Evolutionary conservation across 192 early-diverging fungal species (phyloP).

Genomic region (Chytriomyces sp.): DNA sequence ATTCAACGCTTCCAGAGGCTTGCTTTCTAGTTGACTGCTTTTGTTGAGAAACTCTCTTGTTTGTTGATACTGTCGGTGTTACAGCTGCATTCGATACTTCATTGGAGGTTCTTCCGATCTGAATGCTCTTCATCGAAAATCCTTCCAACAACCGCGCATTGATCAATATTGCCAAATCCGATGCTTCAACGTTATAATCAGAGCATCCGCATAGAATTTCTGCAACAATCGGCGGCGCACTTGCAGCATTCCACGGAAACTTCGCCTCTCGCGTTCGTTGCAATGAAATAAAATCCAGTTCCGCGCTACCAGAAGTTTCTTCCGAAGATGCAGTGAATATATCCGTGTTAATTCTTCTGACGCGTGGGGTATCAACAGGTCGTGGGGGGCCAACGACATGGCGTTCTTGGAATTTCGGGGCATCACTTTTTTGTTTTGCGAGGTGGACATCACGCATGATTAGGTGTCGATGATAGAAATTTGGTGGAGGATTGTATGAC

Average conservation of each 20-base stretch:
- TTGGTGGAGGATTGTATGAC: conserved; percentile 30
- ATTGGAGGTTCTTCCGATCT: conserved; percentile 5
- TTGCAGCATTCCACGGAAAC: conserved; percentile 55
- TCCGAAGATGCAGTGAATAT: conserved; percentile 28
- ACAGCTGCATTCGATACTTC: background rate
- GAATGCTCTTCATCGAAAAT: conserved; percentile 46
- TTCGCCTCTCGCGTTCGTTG: conserved; percentile 33
- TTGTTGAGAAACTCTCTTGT: background rate
- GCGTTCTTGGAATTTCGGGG: background rate
- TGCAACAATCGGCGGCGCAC: conserved; percentile 48
- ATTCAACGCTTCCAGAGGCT: background rate
- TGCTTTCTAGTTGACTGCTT: background rate
- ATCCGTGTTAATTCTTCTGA: conserved; percentile 42
- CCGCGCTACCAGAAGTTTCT: background rate
- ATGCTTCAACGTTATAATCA: conserved; percentile 45
- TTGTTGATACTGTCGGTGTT: background rate
- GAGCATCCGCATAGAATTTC: conserved; percentile 55
- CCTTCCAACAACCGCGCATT: conserved; percentile 52
- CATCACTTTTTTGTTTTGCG: conserved; percentile 28
- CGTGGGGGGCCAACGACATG: conserved; percentile 32
- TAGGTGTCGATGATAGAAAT: conserved; percentile 58
- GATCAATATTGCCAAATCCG: conserved; percentile 35
- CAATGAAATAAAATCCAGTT: background rate
- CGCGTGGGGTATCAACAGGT: conserved; percentile 52
- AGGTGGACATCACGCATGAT: conserved; percentile 41